Evolutionary conservation across 2,329 filamentous ascomycete genomes (phyloP).

Genomic region (Ophiostoma ips): DNA sequence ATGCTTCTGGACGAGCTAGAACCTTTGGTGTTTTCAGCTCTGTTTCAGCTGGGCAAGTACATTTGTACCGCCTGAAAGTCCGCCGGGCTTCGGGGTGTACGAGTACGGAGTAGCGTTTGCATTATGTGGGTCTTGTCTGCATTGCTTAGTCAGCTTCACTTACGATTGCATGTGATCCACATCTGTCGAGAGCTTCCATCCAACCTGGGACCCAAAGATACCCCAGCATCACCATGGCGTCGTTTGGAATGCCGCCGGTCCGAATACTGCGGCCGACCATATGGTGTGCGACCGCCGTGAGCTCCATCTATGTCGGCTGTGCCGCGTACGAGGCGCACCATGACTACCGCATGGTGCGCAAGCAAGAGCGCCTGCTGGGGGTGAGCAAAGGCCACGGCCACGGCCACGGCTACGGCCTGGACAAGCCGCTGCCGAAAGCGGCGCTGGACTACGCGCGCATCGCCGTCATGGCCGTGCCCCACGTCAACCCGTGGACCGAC

Average conservation of each 20-base stretch:
- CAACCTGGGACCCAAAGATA: too few relatives aligned
- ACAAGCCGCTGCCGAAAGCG: neutral
- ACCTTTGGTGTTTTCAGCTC: too few relatives aligned
- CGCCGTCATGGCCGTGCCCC: neutral
- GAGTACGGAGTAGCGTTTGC: too few relatives aligned
- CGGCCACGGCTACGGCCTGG: too few relatives aligned
- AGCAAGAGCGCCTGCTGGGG: neutral
- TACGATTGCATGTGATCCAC: too few relatives aligned
- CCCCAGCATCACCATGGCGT: neutral
- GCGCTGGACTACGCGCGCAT: neutral
- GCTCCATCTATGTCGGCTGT: slow-evolving; percentile 10
- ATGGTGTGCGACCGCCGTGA: slow-evolving; percentile 14
- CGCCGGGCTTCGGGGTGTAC: too few relatives aligned
- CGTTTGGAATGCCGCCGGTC: slow-evolving; percentile 10
- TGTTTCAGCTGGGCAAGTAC: too few relatives aligned
- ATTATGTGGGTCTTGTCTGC: too few relatives aligned
- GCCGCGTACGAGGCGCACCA: slow-evolving; percentile 12
- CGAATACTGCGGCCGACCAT: slow-evolving; percentile 13
- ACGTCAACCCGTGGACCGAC: neutral
- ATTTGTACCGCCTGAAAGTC: too few relatives aligned
- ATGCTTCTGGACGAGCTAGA: too few relatives aligned
- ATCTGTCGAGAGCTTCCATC: too few relatives aligned
- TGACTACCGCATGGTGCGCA: slow-evolving; percentile 10
- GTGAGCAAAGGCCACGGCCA: neutral
- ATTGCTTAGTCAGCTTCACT: too few relatives aligned